These are phyloP conservation scores for Lotmaria passim DNA, from an alignment of 208 protist genomes.

Conservation along the genomic window DNA sequence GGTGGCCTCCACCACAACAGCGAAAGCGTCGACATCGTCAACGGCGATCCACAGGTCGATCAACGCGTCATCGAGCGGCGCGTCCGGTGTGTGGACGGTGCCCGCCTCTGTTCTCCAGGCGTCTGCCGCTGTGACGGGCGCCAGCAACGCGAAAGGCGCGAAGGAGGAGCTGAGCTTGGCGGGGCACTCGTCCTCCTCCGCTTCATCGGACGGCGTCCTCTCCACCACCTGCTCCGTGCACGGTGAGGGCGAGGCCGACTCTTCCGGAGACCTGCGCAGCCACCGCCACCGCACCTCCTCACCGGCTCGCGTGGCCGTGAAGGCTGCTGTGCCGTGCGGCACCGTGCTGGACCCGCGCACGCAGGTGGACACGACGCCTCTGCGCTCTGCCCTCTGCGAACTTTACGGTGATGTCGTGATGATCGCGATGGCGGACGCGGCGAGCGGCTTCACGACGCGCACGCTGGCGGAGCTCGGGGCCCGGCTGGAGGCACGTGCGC, in stretches of 20 bases:
- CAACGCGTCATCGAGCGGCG: no score
- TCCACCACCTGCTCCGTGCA: slow-evolving; percentile 4
- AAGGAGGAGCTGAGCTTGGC: slow-evolving; percentile 9
- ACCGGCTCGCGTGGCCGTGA: slow-evolving; percentile 12
- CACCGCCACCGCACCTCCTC: background rate
- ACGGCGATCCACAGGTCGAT: background rate
- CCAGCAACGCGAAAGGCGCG: background rate
- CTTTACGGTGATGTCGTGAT: slow-evolving; percentile 80
- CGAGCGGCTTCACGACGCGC: slow-evolving; percentile 59
- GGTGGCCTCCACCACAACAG: background rate
- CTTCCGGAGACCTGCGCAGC: no score
- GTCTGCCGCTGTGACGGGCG: background rate
- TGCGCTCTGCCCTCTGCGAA: slow-evolving; percentile 62
- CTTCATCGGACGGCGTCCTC: background rate
- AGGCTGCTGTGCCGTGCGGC: slow-evolving; percentile 17
- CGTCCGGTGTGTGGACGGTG: background rate
- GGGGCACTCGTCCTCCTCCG: slow-evolving; percentile 3
- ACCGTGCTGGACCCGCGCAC: slow-evolving; percentile 48
- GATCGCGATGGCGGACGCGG: slow-evolving; percentile 63
- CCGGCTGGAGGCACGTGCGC: slow-evolving; percentile 43
- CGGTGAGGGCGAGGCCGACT: background rate
- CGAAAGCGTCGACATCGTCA: background rate
- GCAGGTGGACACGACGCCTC: slow-evolving; percentile 45
- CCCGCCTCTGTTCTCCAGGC: background rate
- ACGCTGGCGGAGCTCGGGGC: slow-evolving; percentile 54